A percentile compares a stretch with the other conserved stretches of the same genome.
Conservation (phyloP, 73 alveolate genomes). For the Tetrahymena borealis region DNA sequence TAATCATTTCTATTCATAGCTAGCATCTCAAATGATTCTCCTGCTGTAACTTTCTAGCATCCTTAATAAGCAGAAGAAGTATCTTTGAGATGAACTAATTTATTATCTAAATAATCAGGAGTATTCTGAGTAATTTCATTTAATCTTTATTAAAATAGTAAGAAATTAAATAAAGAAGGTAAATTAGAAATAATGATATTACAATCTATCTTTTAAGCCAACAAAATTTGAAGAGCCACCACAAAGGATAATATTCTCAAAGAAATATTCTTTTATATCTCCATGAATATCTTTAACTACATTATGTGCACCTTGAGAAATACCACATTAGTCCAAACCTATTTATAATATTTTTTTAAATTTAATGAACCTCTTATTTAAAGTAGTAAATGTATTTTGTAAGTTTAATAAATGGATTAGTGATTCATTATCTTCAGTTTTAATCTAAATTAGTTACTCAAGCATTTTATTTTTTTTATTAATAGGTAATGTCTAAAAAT, state of each 20-base stretch:
- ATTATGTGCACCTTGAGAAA: neutral
- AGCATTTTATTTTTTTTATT: no score
- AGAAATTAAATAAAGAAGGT: neutral
- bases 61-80: neutral
- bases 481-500: neutral
- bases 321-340: constrained; percentile 18
- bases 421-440: no score
- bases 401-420: no score
- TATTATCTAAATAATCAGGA: neutral
- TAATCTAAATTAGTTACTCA: no score
- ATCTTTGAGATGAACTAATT: neutral
- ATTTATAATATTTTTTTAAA: neutral
- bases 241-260: constrained; percentile 15
- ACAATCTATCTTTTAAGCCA: neutral
- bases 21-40: neutral
- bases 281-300: neutral
- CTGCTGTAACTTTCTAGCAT: neutral
- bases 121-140: neutral
- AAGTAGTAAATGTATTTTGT: no score
- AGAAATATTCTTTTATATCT: constrained; percentile 24
- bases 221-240: constrained; percentile 18
- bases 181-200: neutral
- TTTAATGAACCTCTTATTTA: no score
- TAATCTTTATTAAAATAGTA: neutral
- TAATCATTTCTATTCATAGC: neutral